Conservation (phyloP, 2,329 filamentous ascomycete genomes). For the Neonectria sp. region DNA sequence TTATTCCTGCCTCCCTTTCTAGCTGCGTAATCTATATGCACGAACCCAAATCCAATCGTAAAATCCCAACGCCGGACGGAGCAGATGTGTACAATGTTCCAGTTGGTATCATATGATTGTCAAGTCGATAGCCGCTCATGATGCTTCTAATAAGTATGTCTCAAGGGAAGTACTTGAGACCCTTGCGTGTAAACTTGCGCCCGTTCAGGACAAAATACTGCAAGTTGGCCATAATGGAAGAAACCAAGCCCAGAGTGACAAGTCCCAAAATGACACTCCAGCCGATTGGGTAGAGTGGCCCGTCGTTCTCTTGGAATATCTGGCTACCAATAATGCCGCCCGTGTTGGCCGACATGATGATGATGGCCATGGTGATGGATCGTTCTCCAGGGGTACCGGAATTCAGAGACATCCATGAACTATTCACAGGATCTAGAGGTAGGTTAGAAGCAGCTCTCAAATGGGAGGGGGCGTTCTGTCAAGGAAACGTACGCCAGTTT, state of each 20-base stretch:
- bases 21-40: not conserved
- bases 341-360: conserved; percentile 53
- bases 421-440: conserved; percentile 43
- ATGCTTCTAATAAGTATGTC: not conserved
- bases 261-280: conserved; percentile 48
- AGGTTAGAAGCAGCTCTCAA: not conserved
- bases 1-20: not conserved
- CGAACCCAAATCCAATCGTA: not conserved
- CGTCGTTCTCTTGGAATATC: conserved; percentile 50
- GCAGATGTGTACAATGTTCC: not conserved
- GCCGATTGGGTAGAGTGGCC: conserved; percentile 47
- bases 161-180: conserved; percentile 36
- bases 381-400: conserved; percentile 47
- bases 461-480: fast-evolving
- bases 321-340: conserved; percentile 51
- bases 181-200: conserved; percentile 30
- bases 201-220: conserved; percentile 59
- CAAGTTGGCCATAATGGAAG: conserved; percentile 39
- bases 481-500: conserved; percentile 39
- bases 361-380: conserved; percentile 51
- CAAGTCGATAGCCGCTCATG: not conserved
- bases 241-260: conserved; percentile 41
- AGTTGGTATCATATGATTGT: not conserved
- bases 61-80: not conserved
- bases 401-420: conserved; percentile 52